Evolutionary conservation across 805 yeast species (phyloP).

Genomic region (Tetrapisispora phaffii): DNA sequence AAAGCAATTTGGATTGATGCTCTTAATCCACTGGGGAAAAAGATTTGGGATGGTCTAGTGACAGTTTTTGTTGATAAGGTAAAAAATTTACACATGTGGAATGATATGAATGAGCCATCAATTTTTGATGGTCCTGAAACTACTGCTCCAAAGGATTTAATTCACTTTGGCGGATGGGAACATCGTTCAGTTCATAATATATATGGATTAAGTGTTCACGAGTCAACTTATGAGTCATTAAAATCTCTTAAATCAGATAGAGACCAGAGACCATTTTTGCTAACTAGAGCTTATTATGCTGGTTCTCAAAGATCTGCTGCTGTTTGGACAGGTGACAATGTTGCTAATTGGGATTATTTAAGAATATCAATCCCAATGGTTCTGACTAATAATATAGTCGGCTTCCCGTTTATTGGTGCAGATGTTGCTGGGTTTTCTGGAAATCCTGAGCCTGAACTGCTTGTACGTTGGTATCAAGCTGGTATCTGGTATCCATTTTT

Average conservation of each 20-base stretch:
- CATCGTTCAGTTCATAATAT: constrained; percentile 86
- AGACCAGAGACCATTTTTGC: constrained; percentile 67
- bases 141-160: constrained; percentile 67
- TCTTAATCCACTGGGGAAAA: constrained; percentile 49
- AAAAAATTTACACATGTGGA: constrained; percentile 78
- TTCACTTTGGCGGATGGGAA: constrained; percentile 77
- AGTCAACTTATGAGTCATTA: constrained; percentile 66
- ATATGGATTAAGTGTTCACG: constrained; percentile 71
- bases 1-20: constrained; percentile 91
- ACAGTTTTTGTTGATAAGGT: constrained; percentile 37
- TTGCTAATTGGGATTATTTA: constrained; percentile 85
- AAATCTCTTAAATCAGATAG: constrained; percentile 36
- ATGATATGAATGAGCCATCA: constrained; percentile 97
- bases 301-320: constrained; percentile 91
- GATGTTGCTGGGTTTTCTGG: constrained; percentile 98
- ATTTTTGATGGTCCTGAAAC: constrained; percentile 94
- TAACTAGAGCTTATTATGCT: constrained; percentile 78
- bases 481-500: constrained; percentile 96
- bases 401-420: constrained; percentile 89
- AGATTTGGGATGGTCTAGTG: constrained; percentile 52
- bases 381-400: constrained; percentile 67
- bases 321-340: constrained; percentile 97
- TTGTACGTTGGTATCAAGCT: constrained; percentile 90
- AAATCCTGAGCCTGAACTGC: constrained; percentile 69
- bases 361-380: constrained; percentile 78